Base-by-base conservation (phyloP, 2,329 filamentous ascomycete genomes). In the Bipolaris zeicola region DNA sequence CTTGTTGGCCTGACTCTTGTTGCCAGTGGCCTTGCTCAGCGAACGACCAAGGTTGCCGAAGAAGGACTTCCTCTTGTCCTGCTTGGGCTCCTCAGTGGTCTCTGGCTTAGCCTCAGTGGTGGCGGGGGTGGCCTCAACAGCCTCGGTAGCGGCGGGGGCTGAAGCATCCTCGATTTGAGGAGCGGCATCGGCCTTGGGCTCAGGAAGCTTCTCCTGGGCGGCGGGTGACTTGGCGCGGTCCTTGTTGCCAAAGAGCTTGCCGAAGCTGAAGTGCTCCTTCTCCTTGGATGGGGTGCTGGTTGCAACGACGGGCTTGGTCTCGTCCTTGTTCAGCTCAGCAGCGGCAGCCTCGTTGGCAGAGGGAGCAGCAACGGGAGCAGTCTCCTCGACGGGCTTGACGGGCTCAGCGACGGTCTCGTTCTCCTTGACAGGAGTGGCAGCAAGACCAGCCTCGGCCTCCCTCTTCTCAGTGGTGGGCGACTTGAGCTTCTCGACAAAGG, bases 31-130 rank as follows among this genome's bases (percentile, higher is more conserved):
- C 71, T 78, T 79, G 73, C 72, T 76, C 64, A 75, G 68, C 28
- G 73, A 74, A 64, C 77, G 77, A 64, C 76, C 84, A 71, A 90
- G 86, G 70, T 87, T 88, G 68, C 86, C 86, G 78, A 96, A 96
- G 72, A 93, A 88, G 65, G 90, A 94, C 80, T 88, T 86, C 78
- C 92, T 90, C 90, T 96, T 96, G 79, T 86, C 84, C 85, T 90
- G 91, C 66, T 82, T 73, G 44, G 78, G 76, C 61, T 82, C 76
- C 64, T 65, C 62, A 10, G 41, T 31, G 51, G 67, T 64, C 59
- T 83, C 81, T 36, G 76, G 74, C 62, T 71, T 77, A 65, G 76
- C 60, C 67, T 82, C 81, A 10, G 77, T 75, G 10, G 77, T 74
- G 50, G 60, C 60, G 20, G 65, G 62, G 20, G 67, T 68, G 43